Percentiles rank a stretch among this genome's conserved stretches.
Conservation (phyloP, 306 rosid species). For the Spatholobus suberectus region DNA sequence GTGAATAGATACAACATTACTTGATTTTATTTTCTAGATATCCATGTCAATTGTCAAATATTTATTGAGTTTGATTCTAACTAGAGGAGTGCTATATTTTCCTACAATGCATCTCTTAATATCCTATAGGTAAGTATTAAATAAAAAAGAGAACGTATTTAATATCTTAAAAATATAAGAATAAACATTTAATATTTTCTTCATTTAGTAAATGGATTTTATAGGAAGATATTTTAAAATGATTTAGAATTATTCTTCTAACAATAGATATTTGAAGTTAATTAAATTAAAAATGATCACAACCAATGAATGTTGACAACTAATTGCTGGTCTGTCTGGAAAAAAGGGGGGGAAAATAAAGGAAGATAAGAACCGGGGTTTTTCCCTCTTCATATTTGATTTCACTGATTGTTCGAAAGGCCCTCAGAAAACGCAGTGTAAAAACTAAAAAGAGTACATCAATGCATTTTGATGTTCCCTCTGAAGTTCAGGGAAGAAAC, state of each 20-base stretch:
- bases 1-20: not conserved
- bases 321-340: not conserved
- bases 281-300: not conserved
- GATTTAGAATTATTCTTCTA: not conserved
- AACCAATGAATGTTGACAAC: constrained; percentile 1
- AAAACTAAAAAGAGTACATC: not conserved
- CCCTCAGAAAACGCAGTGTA: not conserved
- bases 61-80: not conserved
- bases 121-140: not conserved
- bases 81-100: not conserved
- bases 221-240: not conserved
- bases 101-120: not conserved
- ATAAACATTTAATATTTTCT: not conserved
- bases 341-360: not conserved
- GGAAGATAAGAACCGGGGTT: not conserved
- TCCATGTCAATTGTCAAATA: not conserved
- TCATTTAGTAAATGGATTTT: not conserved
- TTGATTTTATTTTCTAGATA: not conserved
- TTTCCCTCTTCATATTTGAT: not conserved
- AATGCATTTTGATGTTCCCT: constrained; percentile 13
- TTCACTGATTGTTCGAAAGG: not conserved
- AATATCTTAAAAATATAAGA: not conserved
- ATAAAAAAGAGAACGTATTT: not conserved
- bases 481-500: not conserved
- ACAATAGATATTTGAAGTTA: not conserved